Evolutionary conservation across 2,329 filamentous ascomycete genomes (phyloP).

Genomic region (Hymenoscyphus repandus): DNA sequence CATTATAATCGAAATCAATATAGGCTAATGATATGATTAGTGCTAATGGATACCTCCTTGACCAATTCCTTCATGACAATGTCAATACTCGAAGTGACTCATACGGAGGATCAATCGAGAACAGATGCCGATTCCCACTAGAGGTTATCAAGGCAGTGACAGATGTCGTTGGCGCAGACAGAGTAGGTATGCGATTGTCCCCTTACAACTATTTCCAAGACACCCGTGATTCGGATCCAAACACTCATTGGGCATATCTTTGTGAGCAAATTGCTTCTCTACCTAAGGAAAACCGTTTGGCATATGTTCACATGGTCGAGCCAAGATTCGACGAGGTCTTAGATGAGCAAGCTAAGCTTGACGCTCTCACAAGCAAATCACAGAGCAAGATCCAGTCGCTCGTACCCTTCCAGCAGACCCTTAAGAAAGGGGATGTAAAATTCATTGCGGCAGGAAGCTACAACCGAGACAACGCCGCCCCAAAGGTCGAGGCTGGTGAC

Average conservation of each 20-base stretch:
- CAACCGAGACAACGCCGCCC: constrained; percentile 34
- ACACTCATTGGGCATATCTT: constrained; percentile 58
- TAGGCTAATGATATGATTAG: not conserved
- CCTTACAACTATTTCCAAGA: constrained; percentile 58
- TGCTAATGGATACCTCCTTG: constrained; percentile 23
- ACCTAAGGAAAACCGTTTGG: constrained; percentile 37
- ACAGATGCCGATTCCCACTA: constrained; percentile 45
- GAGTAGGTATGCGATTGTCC: constrained; percentile 51
- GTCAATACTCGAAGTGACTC: constrained; percentile 50
- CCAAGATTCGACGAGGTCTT: constrained; percentile 33
- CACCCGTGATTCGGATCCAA: constrained; percentile 57
- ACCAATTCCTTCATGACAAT: constrained; percentile 28
- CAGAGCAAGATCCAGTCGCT: constrained; percentile 21
- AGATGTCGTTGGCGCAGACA: constrained; percentile 47
- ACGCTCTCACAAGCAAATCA: constrained; percentile 38
- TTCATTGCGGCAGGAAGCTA: constrained; percentile 47
- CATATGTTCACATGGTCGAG: constrained; percentile 59
- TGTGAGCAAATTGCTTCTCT: constrained; percentile 45
- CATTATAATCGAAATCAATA: not conserved
- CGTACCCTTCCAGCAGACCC: not conserved
- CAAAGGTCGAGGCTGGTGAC: constrained; percentile 34
- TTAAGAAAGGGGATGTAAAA: constrained; percentile 29
- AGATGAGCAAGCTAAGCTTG: constrained; percentile 35
- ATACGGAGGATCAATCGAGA: constrained; percentile 46
- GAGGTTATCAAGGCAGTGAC: constrained; percentile 49